These are phyloP conservation scores for Caryopteris hybrid DNA, from an alignment of 305 asterid genomes.

Conservation along the genomic window DNA sequence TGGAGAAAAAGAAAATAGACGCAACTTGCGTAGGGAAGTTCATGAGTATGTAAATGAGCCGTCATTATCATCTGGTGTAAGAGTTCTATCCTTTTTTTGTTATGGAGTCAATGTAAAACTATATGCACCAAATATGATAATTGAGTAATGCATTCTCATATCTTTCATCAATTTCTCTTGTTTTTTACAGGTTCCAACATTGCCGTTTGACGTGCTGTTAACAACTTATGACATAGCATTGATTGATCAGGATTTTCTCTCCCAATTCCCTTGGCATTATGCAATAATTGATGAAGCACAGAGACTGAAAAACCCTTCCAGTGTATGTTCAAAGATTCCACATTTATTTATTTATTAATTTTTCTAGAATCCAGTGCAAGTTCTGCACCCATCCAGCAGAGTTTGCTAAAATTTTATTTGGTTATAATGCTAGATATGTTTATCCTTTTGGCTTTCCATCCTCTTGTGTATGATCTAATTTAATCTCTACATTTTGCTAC, in stretches of 20 bases:
- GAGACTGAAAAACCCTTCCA: slow-evolving; percentile 83
- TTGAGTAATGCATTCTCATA: slow-evolving; percentile 10
- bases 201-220: slow-evolving; percentile 78
- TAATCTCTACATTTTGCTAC: neutral
- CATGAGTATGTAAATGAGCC: slow-evolving; percentile 41
- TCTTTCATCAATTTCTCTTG: slow-evolving; percentile 6
- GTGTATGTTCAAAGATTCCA: slow-evolving; percentile 47
- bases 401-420: neutral
- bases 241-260: slow-evolving; percentile 86
- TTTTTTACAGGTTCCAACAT: slow-evolving; percentile 46
- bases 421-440: slow-evolving; percentile 4
- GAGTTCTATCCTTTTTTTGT: slow-evolving; percentile 9
- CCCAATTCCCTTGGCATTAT: slow-evolving; percentile 83
- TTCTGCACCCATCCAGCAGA: neutral
- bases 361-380: neutral
- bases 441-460: neutral
- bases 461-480: neutral
- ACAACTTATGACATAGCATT: slow-evolving; percentile 85
- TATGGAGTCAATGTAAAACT: neutral
- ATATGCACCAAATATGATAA: neutral
- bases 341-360: neutral
- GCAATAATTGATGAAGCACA: slow-evolving; percentile 94
- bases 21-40: slow-evolving; percentile 57
- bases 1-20: slow-evolving; percentile 81
- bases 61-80: slow-evolving; percentile 37